Evolutionary conservation across 306 rosid species (phyloP), one percentile per base, ranked within the genome.

Genomic region (Gillenia trifoliata): DNA sequence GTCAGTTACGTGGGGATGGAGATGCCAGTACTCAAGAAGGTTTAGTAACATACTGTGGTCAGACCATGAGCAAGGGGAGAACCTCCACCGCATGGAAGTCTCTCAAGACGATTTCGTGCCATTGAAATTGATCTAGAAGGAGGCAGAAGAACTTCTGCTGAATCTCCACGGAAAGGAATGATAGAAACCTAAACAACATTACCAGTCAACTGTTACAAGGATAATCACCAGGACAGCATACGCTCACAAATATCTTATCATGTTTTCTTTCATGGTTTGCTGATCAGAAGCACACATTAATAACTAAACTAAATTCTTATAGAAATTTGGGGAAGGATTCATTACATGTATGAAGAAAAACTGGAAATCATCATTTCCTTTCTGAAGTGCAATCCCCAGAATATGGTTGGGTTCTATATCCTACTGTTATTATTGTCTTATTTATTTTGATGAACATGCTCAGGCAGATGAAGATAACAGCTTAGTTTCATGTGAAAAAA

Each of bases 31-130:
- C 45, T 64, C 7, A 20, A 1, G 38, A 23, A 23, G 55, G 55
- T 15, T 38, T 38, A 64, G 60, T 34, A 72, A 81, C 94, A 74
- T 78, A 93, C 98, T 71, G 87, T 87, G 68, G 97, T 88, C 60
- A 93, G 97, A 79, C 98, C 98, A 86, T 93, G 98, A 64, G 98
- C 98, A 77, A 93, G 88, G 73, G 97, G 98, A 64, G 98, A 93
- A 70, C 98, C 98, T 84, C 98, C 98, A 26, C 98, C 93, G 77
- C 98, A 91, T 56, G 98, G 98, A 82, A 93, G 98, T 85, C 96
- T 88, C 83, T 93, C 97, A 36, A 93, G 97, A 72, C 94, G 96
- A 76, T 85, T 93, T 83, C 94, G 88, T 73, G 98, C 98, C 98
- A 93, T 93, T 68, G 98, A 89, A 84, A 93, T 93, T 70, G 98